Base-by-base conservation (phyloP, 2,329 filamentous ascomycete genomes). In the Exophiala viscosa region DNA sequence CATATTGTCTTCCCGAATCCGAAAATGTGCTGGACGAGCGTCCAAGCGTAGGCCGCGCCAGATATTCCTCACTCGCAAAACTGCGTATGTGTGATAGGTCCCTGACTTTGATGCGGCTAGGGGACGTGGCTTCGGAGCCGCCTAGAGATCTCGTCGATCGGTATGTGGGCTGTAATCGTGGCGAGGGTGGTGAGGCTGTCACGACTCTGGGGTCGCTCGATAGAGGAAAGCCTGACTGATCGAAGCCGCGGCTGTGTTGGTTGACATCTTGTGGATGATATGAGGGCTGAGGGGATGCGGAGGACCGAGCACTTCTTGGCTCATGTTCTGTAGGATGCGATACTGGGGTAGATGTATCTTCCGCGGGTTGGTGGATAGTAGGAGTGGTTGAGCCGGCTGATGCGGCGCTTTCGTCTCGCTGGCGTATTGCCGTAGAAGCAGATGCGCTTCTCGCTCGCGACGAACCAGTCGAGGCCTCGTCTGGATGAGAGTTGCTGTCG, bases 11-110 rank as follows among this genome's bases (percentile, higher is more conserved):
- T 2, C 75, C 73, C 17, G 73, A 66, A 55, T 82, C 79, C 48
- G 77, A 74, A 31, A 70, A 64, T 57, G 73, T 73, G 62, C 73
- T 67, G 32, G 71, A 66, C 39, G 73, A 69, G 57, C 73, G 55
- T 36, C 71, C 70, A 41, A 70, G 65, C 36, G 72, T 79, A 68
- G 71, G 79, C 70, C 64, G 78, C 61, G 70, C 83, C 66, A 86
- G 76, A 54, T 85, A 75, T 60, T 96, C 89, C 59, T 92, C 86
- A 59, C 80, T 85, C 20, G 90, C 90, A 58, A 99, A 86, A 66
- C 83, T 90, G 67, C 93, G 88, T 57, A 99, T 92, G 66, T 99
- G 93, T 38, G 86, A 87, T 45, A 99, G 77, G 69, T 96, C 90
- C 64, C 88, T 87, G 39, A 99, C 85, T 67, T 88, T 87, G 65